Evolutionary conservation across 2,329 filamentous ascomycete species (phyloP).

Genomic region (Aspergillus eucalypticola): DNA sequence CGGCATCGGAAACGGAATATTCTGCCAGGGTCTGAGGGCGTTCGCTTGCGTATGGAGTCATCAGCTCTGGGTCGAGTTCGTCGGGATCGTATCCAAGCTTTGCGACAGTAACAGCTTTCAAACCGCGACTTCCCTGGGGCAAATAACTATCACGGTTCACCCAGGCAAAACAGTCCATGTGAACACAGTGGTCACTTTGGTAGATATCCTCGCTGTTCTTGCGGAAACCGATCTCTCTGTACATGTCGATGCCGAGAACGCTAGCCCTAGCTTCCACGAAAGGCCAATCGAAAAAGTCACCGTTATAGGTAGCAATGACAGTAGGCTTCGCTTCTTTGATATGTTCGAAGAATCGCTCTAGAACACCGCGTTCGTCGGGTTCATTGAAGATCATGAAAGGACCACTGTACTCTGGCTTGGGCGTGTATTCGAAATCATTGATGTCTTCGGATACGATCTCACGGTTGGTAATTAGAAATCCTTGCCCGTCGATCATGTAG

Average conservation of each 20-base stretch:
- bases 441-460: slow-evolving; percentile 98
- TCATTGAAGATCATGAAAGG: slow-evolving; percentile 99
- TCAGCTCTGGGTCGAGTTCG: slow-evolving; percentile 93
- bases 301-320: slow-evolving; percentile 99
- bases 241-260: slow-evolving; percentile 97
- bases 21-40: slow-evolving; percentile 91
- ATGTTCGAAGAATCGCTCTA: slow-evolving; percentile 93
- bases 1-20: slow-evolving; percentile 98
- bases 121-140: slow-evolving; percentile 91
- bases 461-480: slow-evolving; percentile 95
- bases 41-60: slow-evolving; percentile 87
- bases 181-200: slow-evolving; percentile 91
- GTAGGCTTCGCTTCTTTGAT: slow-evolving; percentile 93
- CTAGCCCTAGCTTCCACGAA: slow-evolving; percentile 94
- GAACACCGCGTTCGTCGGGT: slow-evolving; percentile 79
- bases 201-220: slow-evolving; percentile 96
- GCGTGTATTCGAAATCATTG: slow-evolving; percentile 95
- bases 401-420: slow-evolving; percentile 91
- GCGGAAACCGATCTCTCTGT: slow-evolving; percentile 94
- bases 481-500: slow-evolving; percentile 99
- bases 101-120: slow-evolving; percentile 96
- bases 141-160: slow-evolving; percentile 98
- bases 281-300: slow-evolving; percentile 99
- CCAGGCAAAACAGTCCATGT: slow-evolving; percentile 99
- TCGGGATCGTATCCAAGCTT: slow-evolving; percentile 98